Evolutionary conservation across 1,284 basidiomycete species (phyloP).

Genomic region (Fistulina hepatica): DNA sequence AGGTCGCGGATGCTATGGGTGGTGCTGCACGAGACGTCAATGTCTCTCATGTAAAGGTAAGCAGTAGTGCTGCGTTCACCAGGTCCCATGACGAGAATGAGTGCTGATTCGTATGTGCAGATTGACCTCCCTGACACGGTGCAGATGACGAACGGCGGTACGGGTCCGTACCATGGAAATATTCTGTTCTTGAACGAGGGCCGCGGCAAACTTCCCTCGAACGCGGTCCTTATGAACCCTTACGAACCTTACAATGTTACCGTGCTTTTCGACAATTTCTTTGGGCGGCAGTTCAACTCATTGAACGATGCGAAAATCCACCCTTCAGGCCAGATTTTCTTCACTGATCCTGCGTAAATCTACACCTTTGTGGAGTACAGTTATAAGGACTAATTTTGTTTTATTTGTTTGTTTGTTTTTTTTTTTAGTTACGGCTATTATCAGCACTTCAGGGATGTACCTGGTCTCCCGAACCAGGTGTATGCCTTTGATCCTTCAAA

Average conservation of each 20-base stretch:
- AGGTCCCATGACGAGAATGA: too few relatives aligned
- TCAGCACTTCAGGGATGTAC: conserved; percentile 47
- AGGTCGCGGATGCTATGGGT: conserved; percentile 29
- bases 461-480: conserved; percentile 16
- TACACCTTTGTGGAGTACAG: neutral
- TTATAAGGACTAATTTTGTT: neutral
- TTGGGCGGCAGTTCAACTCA: conserved; percentile 72
- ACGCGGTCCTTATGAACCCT: conserved; percentile 59
- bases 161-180: conserved; percentile 51
- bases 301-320: conserved; percentile 72
- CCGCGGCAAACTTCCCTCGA: conserved; percentile 49
- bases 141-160: conserved; percentile 68
- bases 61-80: too few relatives aligned
- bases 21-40: conserved; percentile 22
- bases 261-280: conserved; percentile 58
- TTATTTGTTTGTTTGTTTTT: neutral
- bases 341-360: conserved; percentile 42
- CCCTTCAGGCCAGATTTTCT: conserved; percentile 54
- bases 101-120: conserved; percentile 18
- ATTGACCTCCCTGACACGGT: conserved; percentile 35
- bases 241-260: conserved; percentile 48
- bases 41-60: conserved; percentile 46
- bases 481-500: conserved; percentile 48
- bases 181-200: conserved; percentile 62
- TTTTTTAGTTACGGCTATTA: conserved; percentile 45